A percentile compares a stretch with the other conserved stretches of the same genome.
Evolutionary conservation across 345 rosid genomes (phyloP).

Genomic region (Salix dunnii): DNA sequence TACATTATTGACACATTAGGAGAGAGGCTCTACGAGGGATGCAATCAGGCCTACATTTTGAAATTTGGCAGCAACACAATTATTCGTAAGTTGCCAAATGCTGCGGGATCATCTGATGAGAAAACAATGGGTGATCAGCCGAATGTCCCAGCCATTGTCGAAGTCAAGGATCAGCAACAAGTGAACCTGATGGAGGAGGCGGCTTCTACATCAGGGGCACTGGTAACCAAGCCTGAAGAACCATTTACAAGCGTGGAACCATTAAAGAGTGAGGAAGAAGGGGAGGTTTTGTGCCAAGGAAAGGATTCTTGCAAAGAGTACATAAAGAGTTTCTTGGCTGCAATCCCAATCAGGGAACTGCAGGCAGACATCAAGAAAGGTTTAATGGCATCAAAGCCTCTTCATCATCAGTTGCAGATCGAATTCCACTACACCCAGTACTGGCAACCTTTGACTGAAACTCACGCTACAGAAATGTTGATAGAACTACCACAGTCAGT

Average conservation of each 20-base stretch:
- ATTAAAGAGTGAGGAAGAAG: conserved; percentile 31
- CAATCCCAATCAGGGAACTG: conserved; percentile 83
- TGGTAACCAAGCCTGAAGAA: conserved; percentile 24
- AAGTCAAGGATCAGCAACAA: conserved; percentile 31
- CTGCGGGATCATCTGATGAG: conserved; percentile 37
- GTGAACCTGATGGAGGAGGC: conserved; percentile 34
- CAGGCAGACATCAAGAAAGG: conserved; percentile 90
- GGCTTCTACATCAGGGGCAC: conserved; percentile 18
- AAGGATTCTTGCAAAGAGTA: conserved; percentile 94
- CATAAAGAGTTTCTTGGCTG: conserved; percentile 91
- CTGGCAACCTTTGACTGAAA: conserved; percentile 19
- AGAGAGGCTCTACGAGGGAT: conserved; percentile 95
- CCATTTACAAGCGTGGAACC: conserved; percentile 20
- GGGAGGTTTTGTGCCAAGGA: conserved; percentile 60
- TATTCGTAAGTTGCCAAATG: conserved; percentile 43
- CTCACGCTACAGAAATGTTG: conserved; percentile 19
- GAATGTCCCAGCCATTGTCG: conserved; percentile 19
- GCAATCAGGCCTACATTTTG: conserved; percentile 88
- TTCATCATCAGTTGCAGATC: conserved; percentile 83
- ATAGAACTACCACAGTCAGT: conserved; percentile 6
- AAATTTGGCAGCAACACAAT: conserved; percentile 62
- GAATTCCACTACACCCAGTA: conserved; percentile 76
- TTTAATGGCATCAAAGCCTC: conserved; percentile 55
- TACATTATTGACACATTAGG: conserved; percentile 90
- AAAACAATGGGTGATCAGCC: conserved; percentile 38